Conservation (phyloP, 1,139 yeast species). For the Kodamaea derodonti region DNA sequence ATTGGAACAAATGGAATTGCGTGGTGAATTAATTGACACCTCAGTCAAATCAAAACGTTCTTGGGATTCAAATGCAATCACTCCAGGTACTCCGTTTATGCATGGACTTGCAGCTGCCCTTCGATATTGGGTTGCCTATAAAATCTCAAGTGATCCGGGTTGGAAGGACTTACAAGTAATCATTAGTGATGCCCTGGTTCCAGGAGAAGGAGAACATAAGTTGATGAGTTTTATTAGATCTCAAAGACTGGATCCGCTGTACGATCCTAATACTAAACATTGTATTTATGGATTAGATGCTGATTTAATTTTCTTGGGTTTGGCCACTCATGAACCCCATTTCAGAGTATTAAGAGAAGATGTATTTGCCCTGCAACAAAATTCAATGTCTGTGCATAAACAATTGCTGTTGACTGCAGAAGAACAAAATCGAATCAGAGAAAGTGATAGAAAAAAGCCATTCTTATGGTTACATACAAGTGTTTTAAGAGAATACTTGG, state of each 20-base stretch:
- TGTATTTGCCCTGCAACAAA: conserved; percentile 70
- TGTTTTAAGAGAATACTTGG: conserved; percentile 82
- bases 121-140: conserved; percentile 87
- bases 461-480: conserved; percentile 92
- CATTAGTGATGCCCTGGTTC: conserved; percentile 93
- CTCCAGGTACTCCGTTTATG: conserved; percentile 99
- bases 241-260: conserved; percentile 79
- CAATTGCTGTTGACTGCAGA: conserved; percentile 58
- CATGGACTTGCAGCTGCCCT: conserved; percentile 77
- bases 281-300: conserved; percentile 98
- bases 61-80: conserved; percentile 96
- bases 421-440: conserved; percentile 50
- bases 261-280: conserved; percentile 86
- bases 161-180: conserved; percentile 86
- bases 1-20: conserved; percentile 45
- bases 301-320: conserved; percentile 91
- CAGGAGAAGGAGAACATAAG: conserved; percentile 99
- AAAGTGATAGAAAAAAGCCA: conserved; percentile 69
- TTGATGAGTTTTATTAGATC: conserved; percentile 90
- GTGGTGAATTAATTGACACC: conserved; percentile 66
- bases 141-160: conserved; percentile 80
- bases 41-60: conserved; percentile 54
- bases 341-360: conserved; percentile 92
- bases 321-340: conserved; percentile 96
- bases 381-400: conserved; percentile 47